Evolutionary conservation across 2,329 filamentous ascomycete genomes (phyloP), one percentile per base, ranked within the genome.

Genomic region (Paradendryphiella salina): DNA sequence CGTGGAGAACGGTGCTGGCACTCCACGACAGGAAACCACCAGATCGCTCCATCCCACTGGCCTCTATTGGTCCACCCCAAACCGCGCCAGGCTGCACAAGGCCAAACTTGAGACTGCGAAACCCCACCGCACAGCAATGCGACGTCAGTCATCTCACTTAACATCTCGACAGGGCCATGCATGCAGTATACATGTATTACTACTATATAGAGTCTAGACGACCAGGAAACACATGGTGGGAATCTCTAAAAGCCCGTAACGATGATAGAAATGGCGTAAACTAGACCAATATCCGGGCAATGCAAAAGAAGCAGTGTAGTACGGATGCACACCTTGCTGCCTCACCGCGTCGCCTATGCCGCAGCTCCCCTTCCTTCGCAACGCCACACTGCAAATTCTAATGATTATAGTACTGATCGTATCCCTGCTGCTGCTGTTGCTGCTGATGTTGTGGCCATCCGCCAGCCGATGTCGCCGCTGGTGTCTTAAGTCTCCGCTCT

Each of bases 401-500:
- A 33, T 72, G 64, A 59, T 75, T 69, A 68, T 74, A 71, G 60
- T 74, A 74, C 56, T 57, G 54, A 32, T 75, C 72, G 51, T 72
- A 73, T 52, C 68, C 71, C 53, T 72, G 67, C 63, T 73, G 68
- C 50, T 69, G 66, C 50, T 68, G 46, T 5, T 32, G 39, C 28
- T 41, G 39, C 11, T 46, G 66, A 42, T 68, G 66, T 52, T 67
- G 66, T 49, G 61, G 59, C 68, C 67, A 70, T 41, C 65, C 64
- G 39, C 66, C 67, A 50, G 64, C 64, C 65, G 69, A 69, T 42
- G 70, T 71, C 45, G 63, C 64, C 44, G 62, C 66, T 37, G 71
- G 66, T 42, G 66, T 66, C 60, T 71, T 77, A 14, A 76, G 63
- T 67, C 75, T 66, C 49, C 75, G 75, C 64, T 77, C 75, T 77